Percentiles rank a stretch among this genome's conserved stretches.
Evolutionary conservation across 495 filamentous ascomycete species (phyloP).

Genomic region (Lophiostoma macrostomum): DNA sequence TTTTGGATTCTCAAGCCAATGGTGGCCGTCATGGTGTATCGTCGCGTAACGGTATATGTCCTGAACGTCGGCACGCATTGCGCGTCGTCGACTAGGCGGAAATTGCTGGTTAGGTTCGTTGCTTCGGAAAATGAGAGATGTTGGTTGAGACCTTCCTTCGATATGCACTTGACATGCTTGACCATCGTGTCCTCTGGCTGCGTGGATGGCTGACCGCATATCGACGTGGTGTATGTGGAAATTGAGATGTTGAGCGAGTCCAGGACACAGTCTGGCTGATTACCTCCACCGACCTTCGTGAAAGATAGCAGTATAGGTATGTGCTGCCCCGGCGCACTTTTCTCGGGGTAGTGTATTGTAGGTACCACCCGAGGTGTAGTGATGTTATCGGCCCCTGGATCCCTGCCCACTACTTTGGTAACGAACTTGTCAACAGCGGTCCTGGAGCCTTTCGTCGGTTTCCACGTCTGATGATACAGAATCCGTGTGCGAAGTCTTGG

Average conservation of each 20-base stretch:
- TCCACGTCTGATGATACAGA: constrained; percentile 14
- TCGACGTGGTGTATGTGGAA: constrained; percentile 18
- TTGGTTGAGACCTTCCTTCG: constrained; percentile 12
- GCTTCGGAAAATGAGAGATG: constrained; percentile 6
- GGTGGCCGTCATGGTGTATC: constrained; percentile 13
- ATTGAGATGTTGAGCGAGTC: constrained; percentile 15
- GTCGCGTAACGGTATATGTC: constrained; percentile 24
- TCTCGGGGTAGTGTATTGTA: constrained; percentile 18
- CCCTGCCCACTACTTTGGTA: constrained; percentile 4
- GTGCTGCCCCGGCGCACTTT: constrained; percentile 18
- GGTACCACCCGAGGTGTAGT: constrained; percentile 9
- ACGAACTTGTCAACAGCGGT: constrained; percentile 16
- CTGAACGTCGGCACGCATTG: constrained; percentile 25
- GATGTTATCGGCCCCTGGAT: background rate
- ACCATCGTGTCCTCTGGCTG: constrained; percentile 19
- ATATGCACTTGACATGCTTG: constrained; percentile 25
- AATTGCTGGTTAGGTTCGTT: constrained; percentile 15
- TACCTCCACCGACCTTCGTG: background rate
- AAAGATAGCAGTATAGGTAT: constrained; percentile 20
- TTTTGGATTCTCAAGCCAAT: constrained; percentile 12
- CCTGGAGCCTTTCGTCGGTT: constrained; percentile 2
- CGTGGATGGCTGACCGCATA: constrained; percentile 8
- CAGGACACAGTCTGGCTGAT: constrained; percentile 5
- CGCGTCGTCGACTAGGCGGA: constrained; percentile 29
- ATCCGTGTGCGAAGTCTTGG: constrained; percentile 8